Conservation (phyloP, 495 filamentous ascomycete species). For the Staphylotrichum longicolle region DNA sequence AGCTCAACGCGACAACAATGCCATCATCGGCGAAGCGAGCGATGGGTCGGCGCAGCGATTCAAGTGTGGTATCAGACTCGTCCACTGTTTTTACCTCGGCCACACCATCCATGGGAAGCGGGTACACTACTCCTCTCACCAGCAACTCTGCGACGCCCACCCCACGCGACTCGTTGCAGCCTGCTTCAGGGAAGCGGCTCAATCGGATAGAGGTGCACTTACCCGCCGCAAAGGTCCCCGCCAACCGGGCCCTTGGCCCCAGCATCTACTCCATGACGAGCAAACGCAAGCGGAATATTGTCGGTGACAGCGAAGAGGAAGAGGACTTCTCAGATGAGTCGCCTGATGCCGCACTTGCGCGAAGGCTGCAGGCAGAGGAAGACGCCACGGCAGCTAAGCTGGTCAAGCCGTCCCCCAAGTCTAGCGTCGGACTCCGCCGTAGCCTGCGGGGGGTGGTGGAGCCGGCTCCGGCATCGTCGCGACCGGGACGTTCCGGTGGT, state of each 20-base stretch:
- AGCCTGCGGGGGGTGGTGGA: conserved; percentile 16
- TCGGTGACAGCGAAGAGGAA: conserved; percentile 37
- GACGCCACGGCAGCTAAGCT: conserved; percentile 36
- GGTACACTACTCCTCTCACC: conserved; percentile 73
- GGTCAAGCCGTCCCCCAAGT: neutral
- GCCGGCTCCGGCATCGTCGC: neutral
- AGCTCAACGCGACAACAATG: neutral
- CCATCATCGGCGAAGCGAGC: conserved; percentile 9
- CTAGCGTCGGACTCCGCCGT: conserved; percentile 6
- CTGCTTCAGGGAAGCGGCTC: conserved; percentile 12
- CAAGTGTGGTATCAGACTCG: conserved; percentile 19
- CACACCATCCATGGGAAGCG: conserved; percentile 50
- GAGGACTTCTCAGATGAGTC: conserved; percentile 36
- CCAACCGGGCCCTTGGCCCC: conserved; percentile 20
- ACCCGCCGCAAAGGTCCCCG: conserved; percentile 16
- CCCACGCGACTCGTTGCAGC: conserved; percentile 25
- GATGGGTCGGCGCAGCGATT: conserved; percentile 9
- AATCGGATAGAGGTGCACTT: conserved; percentile 32
- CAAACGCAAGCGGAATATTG: conserved; percentile 33
- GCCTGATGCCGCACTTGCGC: conserved; percentile 58
- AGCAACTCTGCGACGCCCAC: conserved; percentile 63
- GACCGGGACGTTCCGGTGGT: neutral
- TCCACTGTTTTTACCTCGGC: conserved; percentile 42
- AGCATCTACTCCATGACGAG: conserved; percentile 31
- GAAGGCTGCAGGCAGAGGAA: conserved; percentile 61